phyloP scores from a whole-genome alignment of 495 filamentous ascomycete genomes.

The Neurospora sp. region DNA sequence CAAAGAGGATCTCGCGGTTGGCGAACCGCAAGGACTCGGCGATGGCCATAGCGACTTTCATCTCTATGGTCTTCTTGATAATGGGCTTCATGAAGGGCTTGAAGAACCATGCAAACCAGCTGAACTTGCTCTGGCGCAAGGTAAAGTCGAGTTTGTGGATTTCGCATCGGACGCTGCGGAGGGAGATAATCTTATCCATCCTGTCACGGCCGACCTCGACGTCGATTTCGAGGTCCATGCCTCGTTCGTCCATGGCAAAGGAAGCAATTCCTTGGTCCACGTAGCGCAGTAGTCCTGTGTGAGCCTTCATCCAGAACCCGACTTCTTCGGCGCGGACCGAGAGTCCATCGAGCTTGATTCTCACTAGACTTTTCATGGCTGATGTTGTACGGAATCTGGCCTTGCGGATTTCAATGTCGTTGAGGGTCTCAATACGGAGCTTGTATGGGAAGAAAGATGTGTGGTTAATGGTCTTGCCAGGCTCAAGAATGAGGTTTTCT shows the following conservation, averaged over 20 bases:
- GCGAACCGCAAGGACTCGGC: constrained; percentile 55
- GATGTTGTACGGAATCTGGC: constrained; percentile 61
- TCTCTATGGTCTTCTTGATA: constrained; percentile 68
- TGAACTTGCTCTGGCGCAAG: constrained; percentile 63
- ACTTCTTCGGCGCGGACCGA: constrained; percentile 75
- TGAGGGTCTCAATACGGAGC: constrained; percentile 70
- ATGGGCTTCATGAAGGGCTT: constrained; percentile 78
- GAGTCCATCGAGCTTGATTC: constrained; percentile 67
- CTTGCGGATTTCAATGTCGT: constrained; percentile 77
- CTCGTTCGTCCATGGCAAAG: constrained; percentile 73
- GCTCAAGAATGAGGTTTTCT: constrained; percentile 86
- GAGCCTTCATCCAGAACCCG: constrained; percentile 62
- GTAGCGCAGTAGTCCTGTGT: constrained; percentile 56
- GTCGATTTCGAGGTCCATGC: constrained; percentile 77
- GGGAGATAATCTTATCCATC: constrained; percentile 70
- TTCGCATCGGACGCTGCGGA: constrained; percentile 62
- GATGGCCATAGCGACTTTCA: constrained; percentile 63
- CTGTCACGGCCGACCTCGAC: constrained; percentile 66
- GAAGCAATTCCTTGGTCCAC: constrained; percentile 75
- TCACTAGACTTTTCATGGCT: constrained; percentile 56
- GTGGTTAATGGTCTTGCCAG: constrained; percentile 72
- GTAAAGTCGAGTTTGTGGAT: constrained; percentile 82
- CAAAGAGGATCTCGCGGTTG: constrained; percentile 80
- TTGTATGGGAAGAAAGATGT: constrained; percentile 84
- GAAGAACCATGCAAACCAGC: constrained; percentile 68